Conservation (phyloP, 768 basidiomycete genomes). For the Tylopilus rubrobrunneus region DNA sequence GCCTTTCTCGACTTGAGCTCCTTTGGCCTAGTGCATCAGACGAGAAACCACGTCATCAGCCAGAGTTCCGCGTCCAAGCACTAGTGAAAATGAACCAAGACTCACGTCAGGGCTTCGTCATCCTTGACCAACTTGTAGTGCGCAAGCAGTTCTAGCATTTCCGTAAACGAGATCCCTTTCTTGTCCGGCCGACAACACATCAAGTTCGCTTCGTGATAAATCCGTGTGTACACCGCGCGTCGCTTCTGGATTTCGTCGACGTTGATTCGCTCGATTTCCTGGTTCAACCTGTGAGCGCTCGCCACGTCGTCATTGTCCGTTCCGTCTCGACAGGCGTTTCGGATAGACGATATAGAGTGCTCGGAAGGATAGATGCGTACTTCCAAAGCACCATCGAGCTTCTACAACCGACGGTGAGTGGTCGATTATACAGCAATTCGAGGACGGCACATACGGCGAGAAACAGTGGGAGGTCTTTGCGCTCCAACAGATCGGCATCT, state of each 20-base stretch:
- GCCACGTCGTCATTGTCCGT: constrained; percentile 34
- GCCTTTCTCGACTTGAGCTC: constrained; percentile 75
- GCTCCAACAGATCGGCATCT: constrained; percentile 74
- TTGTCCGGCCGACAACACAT: constrained; percentile 57
- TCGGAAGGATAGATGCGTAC: constrained; percentile 78
- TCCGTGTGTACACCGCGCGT: constrained; percentile 62
- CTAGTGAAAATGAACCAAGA: background rate
- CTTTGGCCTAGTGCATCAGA: constrained; percentile 51
- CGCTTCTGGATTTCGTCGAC: constrained; percentile 57
- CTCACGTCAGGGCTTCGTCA: constrained; percentile 78
- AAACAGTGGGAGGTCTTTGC: constrained; percentile 67
- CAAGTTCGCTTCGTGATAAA: constrained; percentile 85
- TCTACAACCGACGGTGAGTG: constrained; percentile 40
- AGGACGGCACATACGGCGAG: constrained; percentile 58
- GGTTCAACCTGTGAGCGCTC: constrained; percentile 55
- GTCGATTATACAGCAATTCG: background rate
- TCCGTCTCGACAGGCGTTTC: constrained; percentile 44
- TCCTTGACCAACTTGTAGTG: constrained; percentile 93
- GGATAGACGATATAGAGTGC: constrained; percentile 56
- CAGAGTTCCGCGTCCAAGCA: background rate
- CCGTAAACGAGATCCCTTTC: constrained; percentile 80
- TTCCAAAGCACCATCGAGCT: constrained; percentile 83
- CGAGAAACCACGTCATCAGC: background rate
- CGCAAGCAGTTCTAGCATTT: constrained; percentile 81
- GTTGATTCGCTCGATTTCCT: constrained; percentile 62